A percentile compares a stretch with the other conserved stretches of the same genome.
These are phyloP conservation scores for Populus euphratica DNA, from an alignment of 345 rosid genomes.

Conservation along the genomic window DNA sequence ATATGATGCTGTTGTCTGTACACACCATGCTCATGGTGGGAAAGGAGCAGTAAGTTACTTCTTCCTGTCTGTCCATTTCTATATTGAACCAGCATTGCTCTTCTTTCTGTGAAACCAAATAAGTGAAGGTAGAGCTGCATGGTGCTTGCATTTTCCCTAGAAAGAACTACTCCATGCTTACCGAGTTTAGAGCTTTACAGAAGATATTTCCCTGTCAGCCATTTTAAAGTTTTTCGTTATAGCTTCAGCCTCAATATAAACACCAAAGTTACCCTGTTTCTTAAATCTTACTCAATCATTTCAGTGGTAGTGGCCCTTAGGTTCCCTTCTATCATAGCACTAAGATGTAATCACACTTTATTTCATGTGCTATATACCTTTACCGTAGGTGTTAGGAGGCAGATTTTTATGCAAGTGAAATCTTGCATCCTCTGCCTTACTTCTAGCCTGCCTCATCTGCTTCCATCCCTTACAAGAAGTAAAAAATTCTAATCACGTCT, in stretches of 20 bases:
- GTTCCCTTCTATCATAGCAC: not conserved
- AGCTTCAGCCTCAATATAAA: not conserved
- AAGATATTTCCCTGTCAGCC: not conserved
- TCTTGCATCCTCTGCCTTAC: not conserved
- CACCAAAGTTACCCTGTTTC: not conserved
- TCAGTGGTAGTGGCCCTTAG: not conserved
- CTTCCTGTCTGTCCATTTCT: not conserved
- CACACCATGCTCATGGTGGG: slow-evolving; percentile 97
- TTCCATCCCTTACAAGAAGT: not conserved
- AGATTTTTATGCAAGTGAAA: not conserved
- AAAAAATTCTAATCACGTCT: not conserved
- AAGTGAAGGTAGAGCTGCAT: not conserved
- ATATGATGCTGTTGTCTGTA: slow-evolving; percentile 82
- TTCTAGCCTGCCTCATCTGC: not conserved
- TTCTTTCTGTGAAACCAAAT: not conserved
- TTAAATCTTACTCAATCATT: not conserved
- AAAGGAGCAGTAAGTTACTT: slow-evolving; percentile 79
- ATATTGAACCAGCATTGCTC: not conserved
- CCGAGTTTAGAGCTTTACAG: not conserved
- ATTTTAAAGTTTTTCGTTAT: too few species aligned
- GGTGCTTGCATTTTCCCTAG: not conserved
- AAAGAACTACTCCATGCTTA: not conserved
- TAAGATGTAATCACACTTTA: not conserved
- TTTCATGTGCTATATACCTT: not conserved
- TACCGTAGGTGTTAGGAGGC: not conserved